Evolutionary conservation across 176 grass and related monocot genomes (phyloP).

Genomic region (Pharus latifolius): DNA sequence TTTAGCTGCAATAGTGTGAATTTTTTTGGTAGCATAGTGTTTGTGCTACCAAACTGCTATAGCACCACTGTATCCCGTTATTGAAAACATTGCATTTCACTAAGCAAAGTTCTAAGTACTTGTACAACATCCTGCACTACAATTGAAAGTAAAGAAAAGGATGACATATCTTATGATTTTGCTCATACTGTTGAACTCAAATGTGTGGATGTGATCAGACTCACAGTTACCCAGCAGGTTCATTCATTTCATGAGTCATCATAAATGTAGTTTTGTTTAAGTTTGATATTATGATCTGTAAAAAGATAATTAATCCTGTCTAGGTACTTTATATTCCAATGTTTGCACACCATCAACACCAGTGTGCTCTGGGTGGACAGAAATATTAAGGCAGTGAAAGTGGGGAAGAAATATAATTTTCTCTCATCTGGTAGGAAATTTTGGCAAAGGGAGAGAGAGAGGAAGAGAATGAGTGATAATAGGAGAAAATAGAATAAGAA

Average conservation of each 20-base stretch:
- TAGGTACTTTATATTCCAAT: neutral
- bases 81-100: neutral
- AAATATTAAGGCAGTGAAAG: neutral
- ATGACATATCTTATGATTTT: neutral
- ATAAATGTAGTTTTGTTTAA: neutral
- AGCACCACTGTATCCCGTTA: no score
- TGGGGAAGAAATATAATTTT: neutral
- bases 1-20: no score
- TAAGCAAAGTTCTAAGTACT: slow-evolving; percentile 3
- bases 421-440: neutral
- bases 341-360: neutral
- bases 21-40: no score
- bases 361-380: neutral
- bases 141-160: no score
- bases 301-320: neutral
- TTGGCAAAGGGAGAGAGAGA: no score
- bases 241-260: neutral
- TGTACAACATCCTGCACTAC: neutral
- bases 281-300: neutral
- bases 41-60: no score
- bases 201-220: neutral
- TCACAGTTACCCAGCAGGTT: neutral
- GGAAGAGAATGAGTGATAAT: no score
- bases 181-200: neutral
- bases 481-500: no score